Evolutionary conservation across 2,329 filamentous ascomycete species (phyloP), one percentile per base, ranked within the genome.

Genomic region (Phialocephala subalpina): DNA sequence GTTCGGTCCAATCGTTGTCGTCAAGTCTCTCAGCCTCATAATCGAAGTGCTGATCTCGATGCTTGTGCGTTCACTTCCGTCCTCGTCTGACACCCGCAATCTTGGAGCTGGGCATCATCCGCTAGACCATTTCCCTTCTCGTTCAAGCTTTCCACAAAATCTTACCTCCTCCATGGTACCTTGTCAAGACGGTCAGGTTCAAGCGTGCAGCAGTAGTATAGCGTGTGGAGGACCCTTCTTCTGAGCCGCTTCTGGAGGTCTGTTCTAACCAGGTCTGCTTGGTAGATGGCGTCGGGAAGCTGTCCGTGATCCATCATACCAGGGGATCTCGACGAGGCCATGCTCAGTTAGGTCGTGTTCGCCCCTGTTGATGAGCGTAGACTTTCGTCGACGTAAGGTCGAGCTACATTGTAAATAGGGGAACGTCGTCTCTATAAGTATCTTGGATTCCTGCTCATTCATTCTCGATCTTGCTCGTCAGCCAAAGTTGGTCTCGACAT

Each of bases 391-490:
- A 53, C 14, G 22, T 29, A 11, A 11, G 27, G 18, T 45, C 35
- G 27, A 29, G 53, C 53, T 14, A 27, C 22, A 60, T 33, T 45
- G 22, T 18, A 27, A 11, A 1, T 56, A 29, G 27, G 56, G 36
- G 14, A 55, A 22, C 5, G 8, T 8, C 42, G 22, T 14, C 45
- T 49, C 4, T 64, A 68, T 68, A 68, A 65, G 61, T 58, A 61
- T 53, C 49, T n/a, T 22, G 25, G 14, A 35, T 64, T 45, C 40
- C 67, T 62, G 60, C 63, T 68, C 68, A 56, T 64, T 69, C 35
- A 33, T 66, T 60, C 65, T 69, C 67, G 47, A 61, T 67, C 60
- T 57, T 66, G 42, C 62, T 67, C 62, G 57, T 55, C 65, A 58
- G 42, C 49, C 52, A 58, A 55, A 65, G 20, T 61, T 53, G 22